Evolutionary conservation across 129 eudicot species (phyloP), one percentile per base, ranked within the genome.

Genomic region (Smallanthus sonchifolius): DNA sequence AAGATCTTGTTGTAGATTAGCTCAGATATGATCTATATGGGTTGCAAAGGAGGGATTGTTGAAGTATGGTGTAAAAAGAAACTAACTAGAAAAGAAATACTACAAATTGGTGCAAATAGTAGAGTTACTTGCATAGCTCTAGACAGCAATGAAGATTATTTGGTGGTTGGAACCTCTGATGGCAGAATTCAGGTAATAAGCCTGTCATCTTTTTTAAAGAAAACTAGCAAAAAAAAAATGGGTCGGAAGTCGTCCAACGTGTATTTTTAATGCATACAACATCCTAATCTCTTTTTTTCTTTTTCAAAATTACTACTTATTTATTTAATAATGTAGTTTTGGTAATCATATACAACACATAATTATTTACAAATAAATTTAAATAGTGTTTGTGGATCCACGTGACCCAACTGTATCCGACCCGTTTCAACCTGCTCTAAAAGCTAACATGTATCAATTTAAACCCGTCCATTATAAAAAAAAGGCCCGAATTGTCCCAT

Each of bases 11-110:
- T 91, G 87, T 75, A 80, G 6, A 57, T 86, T 55, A 83, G 91
- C 81, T 82, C 89, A 10, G 91, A 84, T 63, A 77, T 86, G 15
- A 80, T 91, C 3, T 91, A 91, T 76, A 37, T 91, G 82, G 97
- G 97, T 3, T 75, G 91, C 52, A 91, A 91, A 80, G 89, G 91
- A 14, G 95, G 97, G 45, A 55, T 62, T 28, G 75, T 91, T 71
- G 97, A 91, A 82, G 91, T 88, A 32, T 87, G 97, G 97, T 83
- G 97, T 78, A 86, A 77, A 65, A 84, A 91, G 85, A 91, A 88
- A 72, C 86, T 79, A 10, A 86, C 3, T 47, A 91, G 86, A 80
- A 87, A 83, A 72, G 97, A 91, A 84, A 75, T 85, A 6, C 85
- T 91, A 37, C 89, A 91, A 77, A 84, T 82, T 34, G 86, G 84